Conservation (phyloP, 495 filamentous ascomycete genomes). For the Penicillium ucsense region DNA sequence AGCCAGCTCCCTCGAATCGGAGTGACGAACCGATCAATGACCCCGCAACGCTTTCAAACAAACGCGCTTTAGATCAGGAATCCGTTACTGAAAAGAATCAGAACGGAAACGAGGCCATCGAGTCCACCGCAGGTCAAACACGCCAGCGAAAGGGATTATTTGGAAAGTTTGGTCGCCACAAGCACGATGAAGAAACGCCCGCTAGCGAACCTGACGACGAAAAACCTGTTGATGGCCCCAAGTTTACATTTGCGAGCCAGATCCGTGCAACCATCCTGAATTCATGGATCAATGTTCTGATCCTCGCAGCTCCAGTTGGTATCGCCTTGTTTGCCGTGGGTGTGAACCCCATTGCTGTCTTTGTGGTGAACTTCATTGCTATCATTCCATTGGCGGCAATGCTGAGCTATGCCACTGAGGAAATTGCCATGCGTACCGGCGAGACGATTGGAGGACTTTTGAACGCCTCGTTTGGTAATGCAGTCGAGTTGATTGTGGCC, state of each 20-base stretch:
- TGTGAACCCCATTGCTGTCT: conserved; percentile 51
- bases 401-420: conserved; percentile 47
- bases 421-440: conserved; percentile 48
- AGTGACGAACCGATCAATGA: conserved; percentile 32
- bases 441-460: conserved; percentile 80
- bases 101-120: neutral
- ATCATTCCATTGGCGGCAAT: conserved; percentile 57
- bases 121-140: conserved; percentile 1
- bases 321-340: conserved; percentile 57
- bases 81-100: neutral
- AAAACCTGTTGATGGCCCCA: conserved; percentile 31
- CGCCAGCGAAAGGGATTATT: conserved; percentile 19
- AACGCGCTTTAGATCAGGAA: conserved; percentile 6
- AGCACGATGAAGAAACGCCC: neutral
- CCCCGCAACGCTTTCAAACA: neutral
- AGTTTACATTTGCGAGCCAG: conserved; percentile 62
- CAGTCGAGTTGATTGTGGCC: conserved; percentile 85
- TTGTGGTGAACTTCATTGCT: conserved; percentile 80
- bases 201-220: conserved; percentile 6
- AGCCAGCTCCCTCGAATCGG: conserved; percentile 19
- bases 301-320: conserved; percentile 71
- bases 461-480: conserved; percentile 84
- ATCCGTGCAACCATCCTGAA: conserved; percentile 60
- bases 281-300: conserved; percentile 75
- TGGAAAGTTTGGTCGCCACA: conserved; percentile 7